Evolutionary conservation across 192 early-diverging fungal genomes (phyloP).

Genomic region (Entomortierella beljakovae): DNA sequence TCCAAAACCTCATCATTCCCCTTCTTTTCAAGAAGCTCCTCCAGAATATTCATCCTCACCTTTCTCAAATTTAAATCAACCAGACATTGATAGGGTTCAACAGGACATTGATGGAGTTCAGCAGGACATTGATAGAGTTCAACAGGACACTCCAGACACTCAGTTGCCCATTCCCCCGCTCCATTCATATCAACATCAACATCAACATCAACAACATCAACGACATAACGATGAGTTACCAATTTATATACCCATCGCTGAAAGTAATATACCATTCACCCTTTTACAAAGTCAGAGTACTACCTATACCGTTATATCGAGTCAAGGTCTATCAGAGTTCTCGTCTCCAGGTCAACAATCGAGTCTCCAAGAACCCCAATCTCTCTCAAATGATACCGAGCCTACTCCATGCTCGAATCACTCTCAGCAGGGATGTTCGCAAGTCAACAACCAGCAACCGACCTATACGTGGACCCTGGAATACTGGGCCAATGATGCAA

Average conservation of each 20-base stretch:
- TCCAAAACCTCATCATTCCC: no score
- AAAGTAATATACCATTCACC: constrained; percentile 13
- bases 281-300: constrained; percentile 16
- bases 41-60: no score
- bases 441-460: background rate
- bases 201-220: constrained; percentile 8
- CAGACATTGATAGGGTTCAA: no score
- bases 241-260: constrained; percentile 13
- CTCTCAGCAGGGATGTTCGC: no score
- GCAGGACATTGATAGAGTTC: no score
- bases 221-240: constrained; percentile 40
- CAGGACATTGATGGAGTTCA: no score
- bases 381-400: no score
- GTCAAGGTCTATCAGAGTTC: constrained; percentile 36
- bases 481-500: constrained; percentile 44
- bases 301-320: constrained; percentile 30
- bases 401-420: no score
- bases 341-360: constrained; percentile 2
- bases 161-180: no score
- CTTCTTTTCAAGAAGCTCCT: no score
- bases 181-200: background rate
- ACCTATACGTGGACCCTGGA: constrained; percentile 34
- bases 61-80: no score
- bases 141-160: no score
- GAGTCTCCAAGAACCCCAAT: background rate